Evolutionary conservation across 495 filamentous ascomycete species (phyloP), one percentile per base, ranked within the genome.

Genomic region (Saxophila tyrrhenica): DNA sequence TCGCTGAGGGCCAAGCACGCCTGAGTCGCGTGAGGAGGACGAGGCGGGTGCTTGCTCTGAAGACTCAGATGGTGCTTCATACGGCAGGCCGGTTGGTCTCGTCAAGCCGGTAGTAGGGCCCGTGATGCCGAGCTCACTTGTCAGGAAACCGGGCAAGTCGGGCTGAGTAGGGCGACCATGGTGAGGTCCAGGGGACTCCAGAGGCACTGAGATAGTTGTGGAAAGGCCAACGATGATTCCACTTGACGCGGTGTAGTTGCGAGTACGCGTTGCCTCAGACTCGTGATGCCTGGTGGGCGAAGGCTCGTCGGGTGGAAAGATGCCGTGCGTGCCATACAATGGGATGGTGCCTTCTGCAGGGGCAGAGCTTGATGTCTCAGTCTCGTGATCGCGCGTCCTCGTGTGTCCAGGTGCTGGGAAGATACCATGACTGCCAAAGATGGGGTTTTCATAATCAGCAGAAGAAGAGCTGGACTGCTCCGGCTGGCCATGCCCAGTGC

Each of bases 161-260:
- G 23, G 25, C 42, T 52, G 44, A 17, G 20, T 23, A 46, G 47
- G 29, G 41, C 42, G 7, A 39, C 52, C 47, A 55, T 53, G 41
- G 17, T 44, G 41, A 44, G 15, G 41, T 7, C 7, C 5, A n/a
- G 19, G 8, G 17, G 41, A 3, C 17, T 44, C 19, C n/a, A n/a
- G n/a, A n/a, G 29, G 29, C 29, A 35, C 7, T 25, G 55, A 47
- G 42, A 56, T 60, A 13, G 55, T 25, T 1, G 58, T 60, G 10
- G 58, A 60, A 7, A 60, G 19, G 7, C 58, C 58, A 43, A 60
- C 53, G 16, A 56, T 25, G 50, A 60, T 60, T 9, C 41, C 53
- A n/a, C 24, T 2, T 16, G 23, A 17, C 2, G 53, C 46, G 29
- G 23, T 11, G 51, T 54, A 13, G 51, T 35, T 35, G 13, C 29